These are phyloP conservation scores for Bacidia gigantensis DNA, from an alignment of 495 filamentous ascomycete species.

Conservation along the genomic window DNA sequence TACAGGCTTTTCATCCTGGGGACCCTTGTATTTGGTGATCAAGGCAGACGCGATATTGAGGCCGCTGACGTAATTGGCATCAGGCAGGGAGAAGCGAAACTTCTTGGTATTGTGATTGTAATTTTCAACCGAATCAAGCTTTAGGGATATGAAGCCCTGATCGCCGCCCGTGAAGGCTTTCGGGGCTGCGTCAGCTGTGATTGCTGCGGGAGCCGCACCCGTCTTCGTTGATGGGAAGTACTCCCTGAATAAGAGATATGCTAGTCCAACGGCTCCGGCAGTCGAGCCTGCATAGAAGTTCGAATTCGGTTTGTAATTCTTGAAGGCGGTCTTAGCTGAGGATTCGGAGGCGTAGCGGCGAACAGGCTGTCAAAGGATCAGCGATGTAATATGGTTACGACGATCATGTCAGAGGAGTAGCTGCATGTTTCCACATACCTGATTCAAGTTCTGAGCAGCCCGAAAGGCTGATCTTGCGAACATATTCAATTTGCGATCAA, in stretches of 20 bases:
- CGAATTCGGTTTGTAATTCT: conserved; percentile 17
- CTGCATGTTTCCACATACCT: conserved; percentile 21
- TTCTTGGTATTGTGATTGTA: conserved; percentile 56
- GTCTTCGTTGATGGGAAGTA: conserved; percentile 6
- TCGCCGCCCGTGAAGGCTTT: conserved; percentile 66
- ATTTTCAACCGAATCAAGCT: conserved; percentile 51
- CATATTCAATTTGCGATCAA: too few species aligned
- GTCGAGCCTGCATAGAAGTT: conserved; percentile 29
- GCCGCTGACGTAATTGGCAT: conserved; percentile 70
- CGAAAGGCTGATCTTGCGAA: conserved; percentile 37
- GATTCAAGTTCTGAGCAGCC: conserved; percentile 34
- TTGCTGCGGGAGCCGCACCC: conserved; percentile 6
- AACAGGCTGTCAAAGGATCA: conserved; percentile 25
- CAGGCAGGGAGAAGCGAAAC: conserved; percentile 49
- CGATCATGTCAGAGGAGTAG: background rate
- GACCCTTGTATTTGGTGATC: conserved; percentile 73
- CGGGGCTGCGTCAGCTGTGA: conserved; percentile 9
- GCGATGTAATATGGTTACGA: background rate
- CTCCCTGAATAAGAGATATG: conserved; percentile 30
- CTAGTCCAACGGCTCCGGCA: conserved; percentile 29
- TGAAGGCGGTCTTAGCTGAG: conserved; percentile 26
- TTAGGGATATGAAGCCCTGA: conserved; percentile 69
- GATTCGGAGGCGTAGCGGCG: conserved; percentile 40
- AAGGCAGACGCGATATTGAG: conserved; percentile 70
- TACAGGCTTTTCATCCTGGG: conserved; percentile 62